phyloP scores from a whole-genome alignment of 768 basidiomycete genomes.

The Leccinum disarticulatum region DNA sequence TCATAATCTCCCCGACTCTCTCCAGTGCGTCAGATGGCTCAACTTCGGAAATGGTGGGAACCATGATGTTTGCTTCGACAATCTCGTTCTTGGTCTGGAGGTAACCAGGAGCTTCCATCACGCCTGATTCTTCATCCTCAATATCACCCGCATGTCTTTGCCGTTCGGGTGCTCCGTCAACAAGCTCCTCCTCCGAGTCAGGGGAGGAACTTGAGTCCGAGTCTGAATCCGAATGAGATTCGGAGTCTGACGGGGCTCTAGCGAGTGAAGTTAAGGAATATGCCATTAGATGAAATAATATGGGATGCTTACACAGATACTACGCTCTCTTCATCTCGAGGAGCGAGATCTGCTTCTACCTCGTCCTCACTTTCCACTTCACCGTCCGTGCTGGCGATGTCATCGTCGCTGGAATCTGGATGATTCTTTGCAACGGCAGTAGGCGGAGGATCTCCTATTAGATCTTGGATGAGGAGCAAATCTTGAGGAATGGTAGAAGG shows the following conservation, averaged over 20 bases:
- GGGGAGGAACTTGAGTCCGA: conserved; percentile 22
- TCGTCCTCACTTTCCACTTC: conserved; percentile 69
- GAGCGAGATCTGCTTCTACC: conserved; percentile 62
- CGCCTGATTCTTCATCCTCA: conserved; percentile 55
- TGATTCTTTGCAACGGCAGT: background rate
- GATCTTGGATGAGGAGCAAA: conserved; percentile 67
- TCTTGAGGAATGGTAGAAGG: conserved; percentile 71
- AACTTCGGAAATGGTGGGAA: conserved; percentile 67
- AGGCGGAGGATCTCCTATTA: conserved; percentile 44
- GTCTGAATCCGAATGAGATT: conserved; percentile 39
- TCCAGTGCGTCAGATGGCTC: conserved; percentile 65
- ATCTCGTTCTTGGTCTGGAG: conserved; percentile 73
- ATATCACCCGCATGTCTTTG: conserved; percentile 25
- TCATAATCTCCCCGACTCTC: conserved; percentile 76
- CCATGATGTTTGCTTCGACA: conserved; percentile 51
- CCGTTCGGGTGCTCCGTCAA: conserved; percentile 3
- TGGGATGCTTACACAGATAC: conserved; percentile 21
- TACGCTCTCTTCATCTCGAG: conserved; percentile 40
- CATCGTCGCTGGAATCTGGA: conserved; percentile 39
- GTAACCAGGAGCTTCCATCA: conserved; percentile 41
- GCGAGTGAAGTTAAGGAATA: conserved; percentile 18
- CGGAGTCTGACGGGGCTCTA: conserved; percentile 35
- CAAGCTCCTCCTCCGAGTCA: conserved; percentile 19
- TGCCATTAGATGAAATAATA: conserved; percentile 1
- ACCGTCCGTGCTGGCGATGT: conserved; percentile 51